A percentile compares a stretch with the other conserved stretches of the same genome.
Conservation (phyloP, 2,329 filamentous ascomycete species). For the Neonectria sp. region DNA sequence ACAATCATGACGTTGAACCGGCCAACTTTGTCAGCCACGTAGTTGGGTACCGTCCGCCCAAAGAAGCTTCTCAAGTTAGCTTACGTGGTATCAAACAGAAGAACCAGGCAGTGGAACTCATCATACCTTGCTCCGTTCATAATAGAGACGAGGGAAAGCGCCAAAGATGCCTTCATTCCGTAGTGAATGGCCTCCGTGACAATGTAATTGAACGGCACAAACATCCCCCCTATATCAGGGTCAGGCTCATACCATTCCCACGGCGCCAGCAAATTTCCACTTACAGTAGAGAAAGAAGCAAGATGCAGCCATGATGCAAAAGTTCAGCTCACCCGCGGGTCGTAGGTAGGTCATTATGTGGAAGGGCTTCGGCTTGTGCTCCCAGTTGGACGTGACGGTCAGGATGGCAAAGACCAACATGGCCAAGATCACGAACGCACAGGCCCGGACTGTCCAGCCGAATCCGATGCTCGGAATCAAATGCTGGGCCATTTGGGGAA, state of each 20-base stretch:
- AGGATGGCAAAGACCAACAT: constrained; percentile 40
- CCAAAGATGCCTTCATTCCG: constrained; percentile 32
- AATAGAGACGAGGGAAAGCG: constrained; percentile 36
- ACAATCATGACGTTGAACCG: constrained; percentile 38
- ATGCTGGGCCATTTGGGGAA: constrained; percentile 49
- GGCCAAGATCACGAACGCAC: constrained; percentile 63
- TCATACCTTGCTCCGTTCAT: constrained; percentile 38
- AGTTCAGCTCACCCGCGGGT: constrained; percentile 28
- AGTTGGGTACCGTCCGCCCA: constrained; percentile 38
- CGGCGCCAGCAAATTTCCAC: not conserved
- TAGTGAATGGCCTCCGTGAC: constrained; percentile 36
- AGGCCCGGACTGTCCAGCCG: constrained; percentile 68
- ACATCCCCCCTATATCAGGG: constrained; percentile 32
- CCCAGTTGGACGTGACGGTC: constrained; percentile 37
- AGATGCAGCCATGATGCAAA: constrained; percentile 34
- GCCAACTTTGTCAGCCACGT: constrained; percentile 36
- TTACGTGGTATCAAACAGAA: constrained; percentile 9
- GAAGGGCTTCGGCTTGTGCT: constrained; percentile 28
- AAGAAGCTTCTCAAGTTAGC: constrained; percentile 34
- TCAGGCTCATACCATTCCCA: constrained; percentile 10
- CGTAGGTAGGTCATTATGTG: constrained; percentile 28
- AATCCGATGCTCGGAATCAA: constrained; percentile 43
- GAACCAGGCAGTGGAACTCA: not conserved
- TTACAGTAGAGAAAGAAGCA: constrained; percentile 39
- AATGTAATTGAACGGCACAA: constrained; percentile 39